These are phyloP conservation scores for Trametopsis cervina DNA, from an alignment of 768 basidiomycete genomes.

Conservation along the genomic window DNA sequence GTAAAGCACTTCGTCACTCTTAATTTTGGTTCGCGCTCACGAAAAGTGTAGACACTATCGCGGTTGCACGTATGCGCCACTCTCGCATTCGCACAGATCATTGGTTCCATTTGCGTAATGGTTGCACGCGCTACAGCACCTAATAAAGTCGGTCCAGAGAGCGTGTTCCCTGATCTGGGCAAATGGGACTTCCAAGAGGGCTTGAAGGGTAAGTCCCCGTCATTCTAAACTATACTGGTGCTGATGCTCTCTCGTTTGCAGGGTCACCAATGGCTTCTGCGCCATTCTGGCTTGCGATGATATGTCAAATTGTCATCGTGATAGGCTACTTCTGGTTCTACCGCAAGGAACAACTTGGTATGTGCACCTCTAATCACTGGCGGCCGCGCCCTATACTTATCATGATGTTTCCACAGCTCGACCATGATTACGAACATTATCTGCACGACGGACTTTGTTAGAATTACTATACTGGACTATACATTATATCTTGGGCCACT, in stretches of 20 bases:
- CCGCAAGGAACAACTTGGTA: conserved; percentile 87
- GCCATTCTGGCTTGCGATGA: conserved; percentile 82
- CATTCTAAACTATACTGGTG: conserved; percentile 15
- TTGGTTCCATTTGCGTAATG: conserved; percentile 89
- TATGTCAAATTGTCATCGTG: conserved; percentile 79
- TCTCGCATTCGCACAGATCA: conserved; percentile 82
- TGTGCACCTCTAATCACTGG: conserved; percentile 24
- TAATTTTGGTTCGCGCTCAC: neutral
- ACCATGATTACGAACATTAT: conserved; percentile 25
- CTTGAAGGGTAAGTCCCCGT: conserved; percentile 48
- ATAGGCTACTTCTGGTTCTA: conserved; percentile 96
- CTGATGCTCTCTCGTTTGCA: no score
- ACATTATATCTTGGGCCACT: conserved; percentile 22
- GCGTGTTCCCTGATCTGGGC: conserved; percentile 88
- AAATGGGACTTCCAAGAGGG: conserved; percentile 84
- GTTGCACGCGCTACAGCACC: conserved; percentile 87
- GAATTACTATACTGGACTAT: conserved; percentile 20
- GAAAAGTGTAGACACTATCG: conserved; percentile 59
- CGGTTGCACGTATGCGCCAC: conserved; percentile 93
- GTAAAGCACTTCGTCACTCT: conserved; percentile 10
- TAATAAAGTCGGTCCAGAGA: conserved; percentile 80
- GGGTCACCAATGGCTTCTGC: conserved; percentile 82
- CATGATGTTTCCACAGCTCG: conserved; percentile 18
- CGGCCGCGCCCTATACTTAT: no score
- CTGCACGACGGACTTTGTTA: conserved; percentile 11